Percentiles rank a stretch among this genome's conserved stretches.
Evolutionary conservation across 2,329 filamentous ascomycete species (phyloP).

Genomic region (Aspergillus luchuensis): DNA sequence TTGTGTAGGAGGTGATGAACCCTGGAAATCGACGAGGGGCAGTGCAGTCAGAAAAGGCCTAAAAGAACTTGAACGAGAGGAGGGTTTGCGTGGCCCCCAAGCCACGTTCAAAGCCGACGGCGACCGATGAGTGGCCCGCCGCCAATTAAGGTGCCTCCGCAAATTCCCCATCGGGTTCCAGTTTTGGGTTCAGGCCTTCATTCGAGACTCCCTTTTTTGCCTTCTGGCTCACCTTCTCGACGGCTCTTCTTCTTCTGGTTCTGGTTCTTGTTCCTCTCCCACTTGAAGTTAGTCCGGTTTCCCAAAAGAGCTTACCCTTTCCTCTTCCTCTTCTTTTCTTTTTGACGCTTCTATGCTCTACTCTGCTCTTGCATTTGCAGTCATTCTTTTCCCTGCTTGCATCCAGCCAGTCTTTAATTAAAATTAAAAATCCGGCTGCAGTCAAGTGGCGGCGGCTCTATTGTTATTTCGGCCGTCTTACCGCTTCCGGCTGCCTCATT

Average conservation of each 20-base stretch:
- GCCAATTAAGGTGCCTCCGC: conserved; percentile 15
- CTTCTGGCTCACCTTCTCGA: too few relatives aligned
- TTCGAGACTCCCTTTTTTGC: neutral
- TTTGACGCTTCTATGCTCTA: neutral
- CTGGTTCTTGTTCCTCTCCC: conserved; percentile 1
- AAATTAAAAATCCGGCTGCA: too few relatives aligned
- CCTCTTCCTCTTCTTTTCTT: neutral
- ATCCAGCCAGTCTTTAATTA: too few relatives aligned
- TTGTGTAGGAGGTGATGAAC: too few relatives aligned
- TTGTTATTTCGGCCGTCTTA: neutral
- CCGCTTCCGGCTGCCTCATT: neutral
- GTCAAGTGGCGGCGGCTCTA: neutral
- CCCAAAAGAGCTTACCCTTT: neutral
- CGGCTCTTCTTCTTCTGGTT: neutral
- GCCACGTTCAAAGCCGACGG: conserved; percentile 1
- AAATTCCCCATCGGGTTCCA: neutral
- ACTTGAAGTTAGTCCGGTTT: neutral
- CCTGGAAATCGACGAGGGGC: too few relatives aligned
- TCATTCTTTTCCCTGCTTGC: neutral
- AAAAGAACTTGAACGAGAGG: neutral
- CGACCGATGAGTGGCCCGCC: conserved; percentile 3
- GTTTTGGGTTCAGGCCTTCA: neutral
- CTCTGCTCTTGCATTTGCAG: neutral
- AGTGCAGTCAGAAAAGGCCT: too few relatives aligned
- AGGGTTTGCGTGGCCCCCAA: conserved; percentile 9